Percentiles rank a stretch among this genome's conserved stretches.
Evolutionary conservation across 805 yeast species (phyloP).

Genomic region (Metschnikowia chrysomelidarum): DNA sequence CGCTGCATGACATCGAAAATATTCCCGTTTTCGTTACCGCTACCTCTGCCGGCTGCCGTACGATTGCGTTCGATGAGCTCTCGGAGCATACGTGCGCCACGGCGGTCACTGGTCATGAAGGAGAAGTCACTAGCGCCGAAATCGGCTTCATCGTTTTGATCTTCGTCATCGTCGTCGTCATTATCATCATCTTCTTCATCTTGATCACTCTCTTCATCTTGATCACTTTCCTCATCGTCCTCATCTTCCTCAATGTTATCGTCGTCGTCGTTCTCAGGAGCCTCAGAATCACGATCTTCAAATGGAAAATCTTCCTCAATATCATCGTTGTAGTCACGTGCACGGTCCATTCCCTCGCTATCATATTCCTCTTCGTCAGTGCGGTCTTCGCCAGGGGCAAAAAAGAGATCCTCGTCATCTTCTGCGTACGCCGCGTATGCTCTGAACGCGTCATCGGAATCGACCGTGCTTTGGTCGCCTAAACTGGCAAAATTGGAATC

Average conservation of each 20-base stretch:
- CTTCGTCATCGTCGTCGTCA: slow-evolving; percentile 9
- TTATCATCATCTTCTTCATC: slow-evolving; percentile 12
- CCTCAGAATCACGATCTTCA: background rate
- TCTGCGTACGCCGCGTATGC: background rate
- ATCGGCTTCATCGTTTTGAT: slow-evolving; percentile 13
- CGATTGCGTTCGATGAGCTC: slow-evolving; percentile 11
- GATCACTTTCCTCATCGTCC: slow-evolving; percentile 6
- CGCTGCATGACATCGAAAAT: slow-evolving; percentile 36
- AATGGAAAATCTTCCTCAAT: background rate
- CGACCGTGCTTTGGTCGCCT: background rate
- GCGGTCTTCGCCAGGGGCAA: background rate
- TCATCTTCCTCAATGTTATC: slow-evolving; percentile 4
- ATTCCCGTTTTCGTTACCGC: slow-evolving; percentile 9
- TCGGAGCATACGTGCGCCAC: slow-evolving; percentile 11
- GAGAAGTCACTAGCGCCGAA: slow-evolving; percentile 13
- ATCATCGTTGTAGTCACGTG: background rate
- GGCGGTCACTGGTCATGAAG: slow-evolving; percentile 6
- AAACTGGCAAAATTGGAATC: too few species aligned
- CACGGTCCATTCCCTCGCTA: background rate
- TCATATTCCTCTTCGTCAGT: background rate
- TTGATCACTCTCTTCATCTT: slow-evolving; percentile 12
- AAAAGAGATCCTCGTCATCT: background rate
- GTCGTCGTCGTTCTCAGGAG: slow-evolving; percentile 1
- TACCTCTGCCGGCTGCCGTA: background rate
- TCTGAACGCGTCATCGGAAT: too few species aligned